Conservation (phyloP, 352 stramenopile genomes). For the Phytophthora fragariae region DNA sequence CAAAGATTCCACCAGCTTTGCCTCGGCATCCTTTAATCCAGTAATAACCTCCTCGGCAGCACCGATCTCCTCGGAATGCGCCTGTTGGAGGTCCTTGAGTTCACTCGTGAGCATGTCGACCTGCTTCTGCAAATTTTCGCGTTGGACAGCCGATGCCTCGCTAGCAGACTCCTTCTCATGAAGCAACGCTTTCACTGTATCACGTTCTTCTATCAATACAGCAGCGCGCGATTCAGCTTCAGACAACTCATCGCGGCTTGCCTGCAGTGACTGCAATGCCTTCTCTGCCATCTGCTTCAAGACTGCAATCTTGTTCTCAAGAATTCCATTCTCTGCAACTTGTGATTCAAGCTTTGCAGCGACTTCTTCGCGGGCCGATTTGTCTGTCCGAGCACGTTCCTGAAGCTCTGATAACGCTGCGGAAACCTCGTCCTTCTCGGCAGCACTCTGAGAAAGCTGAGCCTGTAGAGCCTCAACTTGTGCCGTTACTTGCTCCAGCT, state of each 20-base stretch:
- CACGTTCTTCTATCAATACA: constrained; percentile 33
- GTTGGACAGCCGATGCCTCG: constrained; percentile 21
- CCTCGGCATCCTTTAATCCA: constrained; percentile 26
- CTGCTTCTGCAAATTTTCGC: constrained; percentile 31
- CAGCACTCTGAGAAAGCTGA: constrained; percentile 25
- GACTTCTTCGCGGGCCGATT: constrained; percentile 25
- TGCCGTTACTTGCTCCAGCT: constrained; percentile 33
- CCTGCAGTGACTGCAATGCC: constrained; percentile 41
- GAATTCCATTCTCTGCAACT: constrained; percentile 27
- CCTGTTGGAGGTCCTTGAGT: constrained; percentile 15
- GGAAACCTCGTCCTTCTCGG: constrained; percentile 34
- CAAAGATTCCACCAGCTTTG: constrained; percentile 24
- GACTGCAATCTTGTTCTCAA: constrained; percentile 39
- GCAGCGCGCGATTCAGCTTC: constrained; percentile 32
- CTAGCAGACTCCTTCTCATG: constrained; percentile 26
- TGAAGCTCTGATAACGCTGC: constrained; percentile 17
- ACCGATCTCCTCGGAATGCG: constrained; percentile 20
- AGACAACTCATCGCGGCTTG: constrained; percentile 31
- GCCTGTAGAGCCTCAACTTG: constrained; percentile 30
- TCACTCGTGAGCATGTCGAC: constrained; percentile 33
- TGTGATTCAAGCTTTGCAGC: constrained; percentile 40
- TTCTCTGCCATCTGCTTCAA: constrained; percentile 49
- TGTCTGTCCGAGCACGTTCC: constrained; percentile 29
- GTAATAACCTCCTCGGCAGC: constrained; percentile 26
- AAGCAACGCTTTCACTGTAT: constrained; percentile 25